A percentile compares a stretch with the other conserved stretches of the same genome.
These are phyloP conservation scores for Periglandula ipomoeae DNA, from an alignment of 2,329 filamentous ascomycete genomes.

Conservation along the genomic window DNA sequence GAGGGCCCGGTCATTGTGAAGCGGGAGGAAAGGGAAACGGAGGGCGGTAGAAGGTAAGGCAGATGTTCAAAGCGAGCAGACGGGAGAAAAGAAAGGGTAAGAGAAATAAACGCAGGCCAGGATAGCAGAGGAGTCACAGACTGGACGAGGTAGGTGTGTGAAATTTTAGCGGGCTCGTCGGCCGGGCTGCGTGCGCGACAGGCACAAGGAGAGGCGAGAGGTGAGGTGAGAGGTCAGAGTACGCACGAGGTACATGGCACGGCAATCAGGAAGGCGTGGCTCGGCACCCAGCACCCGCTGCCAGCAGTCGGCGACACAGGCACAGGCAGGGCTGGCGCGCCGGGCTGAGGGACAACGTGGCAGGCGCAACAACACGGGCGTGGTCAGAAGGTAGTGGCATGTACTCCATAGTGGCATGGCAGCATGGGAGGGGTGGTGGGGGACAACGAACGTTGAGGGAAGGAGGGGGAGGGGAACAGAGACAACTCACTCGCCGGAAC, in stretches of 20 bases:
- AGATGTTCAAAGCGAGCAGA: constrained; percentile 18
- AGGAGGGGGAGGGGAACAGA: background rate
- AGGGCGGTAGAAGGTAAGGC: constrained; percentile 18
- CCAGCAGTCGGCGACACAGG: background rate
- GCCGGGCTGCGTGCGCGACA: background rate
- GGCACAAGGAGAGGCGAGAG: too few relatives aligned
- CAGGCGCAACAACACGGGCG: too few relatives aligned
- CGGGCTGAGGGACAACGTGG: too few relatives aligned
- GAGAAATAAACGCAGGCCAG: constrained; percentile 8
- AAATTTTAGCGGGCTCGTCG: constrained; percentile 2
- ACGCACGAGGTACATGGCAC: background rate
- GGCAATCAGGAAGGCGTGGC: background rate
- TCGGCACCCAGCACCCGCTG: background rate
- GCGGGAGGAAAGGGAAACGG: constrained; percentile 14
- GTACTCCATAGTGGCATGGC: too few relatives aligned
- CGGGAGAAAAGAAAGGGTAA: constrained; percentile 13
- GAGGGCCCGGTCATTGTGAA: constrained; percentile 26
- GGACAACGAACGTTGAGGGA: background rate
- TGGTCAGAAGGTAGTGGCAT: too few relatives aligned
- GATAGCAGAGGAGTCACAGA: constrained; percentile 6
- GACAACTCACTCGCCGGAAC: too few relatives aligned
- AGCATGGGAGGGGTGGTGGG: background rate
- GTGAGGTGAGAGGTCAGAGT: too few relatives aligned
- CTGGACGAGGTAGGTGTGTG: constrained; percentile 11
- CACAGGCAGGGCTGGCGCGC: too few relatives aligned